Evolutionary conservation across 495 filamentous ascomycete species (phyloP), one percentile per base, ranked within the genome.

Genomic region (Aspergillus ostianus): DNA sequence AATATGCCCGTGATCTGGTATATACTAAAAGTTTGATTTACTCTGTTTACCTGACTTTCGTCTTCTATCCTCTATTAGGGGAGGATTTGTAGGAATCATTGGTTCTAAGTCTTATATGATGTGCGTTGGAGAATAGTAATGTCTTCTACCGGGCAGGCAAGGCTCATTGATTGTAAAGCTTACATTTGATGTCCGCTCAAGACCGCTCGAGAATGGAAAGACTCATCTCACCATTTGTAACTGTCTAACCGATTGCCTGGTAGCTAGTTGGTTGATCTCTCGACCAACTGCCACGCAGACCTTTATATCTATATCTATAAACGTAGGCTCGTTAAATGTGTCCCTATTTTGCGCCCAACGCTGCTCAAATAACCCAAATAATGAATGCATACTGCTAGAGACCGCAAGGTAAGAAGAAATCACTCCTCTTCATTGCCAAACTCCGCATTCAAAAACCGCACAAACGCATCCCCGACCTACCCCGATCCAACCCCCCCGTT

Each of bases 381-480:
- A 21, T 32, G 6, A 2, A 26, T 4, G 4, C 23, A 26, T n/a
- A n/a, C n/a, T n/a, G n/a, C n/a, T n/a, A 26, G 23, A 26, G 2
- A 26, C 4, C 23, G 23, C 23, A 26, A 26, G 6, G 8, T 32
- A 6, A 10, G 12, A 41, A 41, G 10, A 18, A 47, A 17, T 27
- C 58, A 60, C 23, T 64, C 56, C 18, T 64, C 64, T 41, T 68
- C 64, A 12, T 67, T 74, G 12, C 65, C 71, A 61, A 80, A 73
- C 44, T 73, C 74, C 54, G 68, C 71, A 69, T 80, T 79, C 58
- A 80, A 64, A 57, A 77, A 80, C 53, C 78, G 62, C 56, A 80
- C 77, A 75, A 80, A 80, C 20, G 77, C 78, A 71, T 77, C 77
- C 10, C 66, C 69, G 47, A 79, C 64, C 60, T 77, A 69, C 47